phyloP scores from a whole-genome alignment of 2,329 filamentous ascomycete genomes.

The Karstenula rhodostoma region DNA sequence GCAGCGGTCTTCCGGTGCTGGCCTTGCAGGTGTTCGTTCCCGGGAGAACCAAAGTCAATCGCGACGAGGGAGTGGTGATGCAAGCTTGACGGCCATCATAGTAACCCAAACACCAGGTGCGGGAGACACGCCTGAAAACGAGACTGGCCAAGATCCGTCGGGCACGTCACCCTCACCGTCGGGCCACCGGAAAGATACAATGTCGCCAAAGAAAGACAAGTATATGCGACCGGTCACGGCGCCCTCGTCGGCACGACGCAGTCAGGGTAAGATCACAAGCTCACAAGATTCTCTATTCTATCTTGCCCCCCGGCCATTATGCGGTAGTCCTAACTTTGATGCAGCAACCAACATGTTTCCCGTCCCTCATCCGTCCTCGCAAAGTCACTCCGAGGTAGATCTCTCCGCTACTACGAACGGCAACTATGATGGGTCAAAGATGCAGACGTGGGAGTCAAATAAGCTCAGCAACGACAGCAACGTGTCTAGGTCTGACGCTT shows the following conservation, averaged over 20 bases:
- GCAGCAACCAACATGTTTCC: conserved; percentile 43
- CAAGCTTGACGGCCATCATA: conserved; percentile 50
- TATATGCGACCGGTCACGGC: conserved; percentile 45
- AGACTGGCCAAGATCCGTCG: conserved; percentile 21
- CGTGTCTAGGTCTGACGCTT: conserved; percentile 38
- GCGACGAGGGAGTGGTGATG: conserved; percentile 48
- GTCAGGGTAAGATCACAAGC: conserved; percentile 41
- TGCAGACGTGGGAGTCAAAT: conserved; percentile 42
- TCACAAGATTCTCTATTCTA: conserved; percentile 22
- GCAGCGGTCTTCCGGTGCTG: conserved; percentile 40
- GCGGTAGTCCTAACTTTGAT: conserved; percentile 25
- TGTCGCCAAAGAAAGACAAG: conserved; percentile 40
- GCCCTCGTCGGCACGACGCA: conserved; percentile 43
- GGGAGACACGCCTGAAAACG: conserved; percentile 33
- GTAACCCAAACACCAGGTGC: conserved; percentile 48
- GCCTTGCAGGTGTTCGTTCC: conserved; percentile 31
- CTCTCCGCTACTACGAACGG: conserved; percentile 42
- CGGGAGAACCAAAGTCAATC: conserved; percentile 46
- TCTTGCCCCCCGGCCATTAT: conserved; percentile 19
- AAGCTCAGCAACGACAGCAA: conserved; percentile 43
- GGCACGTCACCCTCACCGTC: conserved; percentile 28
- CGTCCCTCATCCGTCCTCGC: conserved; percentile 37
- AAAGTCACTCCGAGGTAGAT: conserved; percentile 47
- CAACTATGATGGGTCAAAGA: conserved; percentile 41
- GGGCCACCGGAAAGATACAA: conserved; percentile 39